These are phyloP conservation scores for Rhodotorula kratochvilovae DNA, from an alignment of 768 basidiomycete genomes.

Conservation along the genomic window DNA sequence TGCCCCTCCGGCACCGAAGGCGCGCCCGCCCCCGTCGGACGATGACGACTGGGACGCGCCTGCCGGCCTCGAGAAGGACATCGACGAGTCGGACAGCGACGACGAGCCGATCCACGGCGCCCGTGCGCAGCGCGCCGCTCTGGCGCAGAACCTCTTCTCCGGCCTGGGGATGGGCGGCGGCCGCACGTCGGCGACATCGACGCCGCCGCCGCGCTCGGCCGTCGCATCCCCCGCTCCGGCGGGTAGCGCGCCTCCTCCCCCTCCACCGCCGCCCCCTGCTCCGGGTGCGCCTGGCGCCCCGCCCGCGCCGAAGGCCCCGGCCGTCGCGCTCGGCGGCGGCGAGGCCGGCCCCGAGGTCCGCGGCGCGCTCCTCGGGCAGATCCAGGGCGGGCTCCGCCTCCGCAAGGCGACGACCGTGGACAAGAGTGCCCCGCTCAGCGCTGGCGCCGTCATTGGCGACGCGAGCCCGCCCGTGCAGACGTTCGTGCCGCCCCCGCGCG, in stretches of 20 bases:
- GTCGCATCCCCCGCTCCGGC: conserved; percentile 38
- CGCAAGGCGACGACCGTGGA: conserved; percentile 76
- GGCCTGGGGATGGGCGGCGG: conserved; percentile 54
- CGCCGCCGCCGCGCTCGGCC: conserved; percentile 43
- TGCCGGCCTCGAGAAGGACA: conserved; percentile 34
- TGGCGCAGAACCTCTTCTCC: conserved; percentile 66
- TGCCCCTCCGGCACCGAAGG: conserved; percentile 38
- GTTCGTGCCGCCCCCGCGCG: conserved; percentile 50
- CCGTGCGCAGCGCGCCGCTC: conserved; percentile 14
- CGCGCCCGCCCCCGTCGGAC: conserved; percentile 45
- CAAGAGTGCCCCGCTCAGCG: conserved; percentile 63
- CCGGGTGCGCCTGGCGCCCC: conserved; percentile 45
- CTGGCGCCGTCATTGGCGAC: conserved; percentile 77
- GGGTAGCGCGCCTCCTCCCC: conserved; percentile 32
- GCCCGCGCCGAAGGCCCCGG: conserved; percentile 43
- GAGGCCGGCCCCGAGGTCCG: conserved; percentile 54
- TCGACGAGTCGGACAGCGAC: conserved; percentile 31
- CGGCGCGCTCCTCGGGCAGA: conserved; percentile 67
- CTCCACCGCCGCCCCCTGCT: conserved; percentile 44
- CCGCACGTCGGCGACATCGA: conserved; percentile 42
- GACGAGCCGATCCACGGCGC: conserved; percentile 32
- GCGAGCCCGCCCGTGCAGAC: conserved; percentile 66
- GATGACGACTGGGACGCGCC: conserved; percentile 41
- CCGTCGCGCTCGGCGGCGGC: conserved; percentile 45
- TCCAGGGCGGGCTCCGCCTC: conserved; percentile 68